Evolutionary conservation across 2,329 filamentous ascomycete species (phyloP).

Genomic region (Aurifilum marmelostoma): DNA sequence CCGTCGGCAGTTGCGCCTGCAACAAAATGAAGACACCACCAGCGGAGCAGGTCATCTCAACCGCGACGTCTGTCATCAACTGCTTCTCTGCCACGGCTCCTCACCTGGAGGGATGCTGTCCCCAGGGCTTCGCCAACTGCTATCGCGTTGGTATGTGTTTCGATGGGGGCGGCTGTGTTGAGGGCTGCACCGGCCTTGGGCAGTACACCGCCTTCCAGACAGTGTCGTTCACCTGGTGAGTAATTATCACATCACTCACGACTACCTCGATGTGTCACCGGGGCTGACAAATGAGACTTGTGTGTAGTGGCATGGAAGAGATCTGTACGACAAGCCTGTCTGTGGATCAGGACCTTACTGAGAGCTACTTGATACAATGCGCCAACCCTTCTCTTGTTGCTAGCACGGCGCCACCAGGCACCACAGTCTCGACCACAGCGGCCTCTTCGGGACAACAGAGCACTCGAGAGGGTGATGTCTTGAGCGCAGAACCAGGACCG

Average conservation of each 20-base stretch:
- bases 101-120: conserved; percentile 3
- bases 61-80: background rate
- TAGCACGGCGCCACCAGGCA: background rate
- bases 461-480: background rate
- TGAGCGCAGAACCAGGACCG: background rate
- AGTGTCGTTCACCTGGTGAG: conserved; percentile 3
- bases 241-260: background rate
- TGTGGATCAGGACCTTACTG: background rate
- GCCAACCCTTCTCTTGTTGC: background rate
- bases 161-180: background rate
- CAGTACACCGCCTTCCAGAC: background rate
- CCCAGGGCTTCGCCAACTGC: background rate
- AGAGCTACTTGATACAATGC: background rate
- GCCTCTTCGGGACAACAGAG: background rate
- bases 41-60: background rate
- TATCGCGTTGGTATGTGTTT: background rate
- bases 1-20: background rate
- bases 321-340: background rate
- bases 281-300: background rate
- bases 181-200: background rate
- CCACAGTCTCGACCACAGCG: background rate
- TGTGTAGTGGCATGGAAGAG: background rate
- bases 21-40: too few species aligned
- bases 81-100: background rate
- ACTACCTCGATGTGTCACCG: background rate